Evolutionary conservation across 495 filamentous ascomycete species (phyloP), one percentile per base, ranked within the genome.

Genomic region (Podospora tetraspora): DNA sequence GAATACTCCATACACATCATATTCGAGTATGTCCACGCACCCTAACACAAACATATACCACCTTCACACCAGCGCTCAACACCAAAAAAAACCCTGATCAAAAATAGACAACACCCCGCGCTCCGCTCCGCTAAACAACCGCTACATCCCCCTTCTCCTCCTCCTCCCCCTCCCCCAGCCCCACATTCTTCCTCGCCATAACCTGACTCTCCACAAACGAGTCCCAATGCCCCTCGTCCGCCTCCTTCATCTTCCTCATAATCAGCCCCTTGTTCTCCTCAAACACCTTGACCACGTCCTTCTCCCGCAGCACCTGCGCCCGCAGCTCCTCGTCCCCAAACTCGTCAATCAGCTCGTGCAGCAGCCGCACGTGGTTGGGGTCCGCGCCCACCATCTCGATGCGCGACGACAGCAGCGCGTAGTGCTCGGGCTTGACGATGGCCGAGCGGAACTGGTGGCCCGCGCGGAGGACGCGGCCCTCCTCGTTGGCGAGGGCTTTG

Each of bases 391-490:
- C 75, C 66, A 87, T 80, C 37, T 81, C 75, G 3, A 79, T 68
- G 25, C 78, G 75, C 0, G 74, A 75, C 9, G 76, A 79, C 11
- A 86, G 77, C 11, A 79, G 68, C 22, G 81, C 70, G 59, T 79
- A 79, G 61, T 85, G 75, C 61, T 85, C 82, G 10, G 78, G 77
- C 66, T 79, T 81, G 63, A 82, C 74, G 34, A 82, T 76, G 52
- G 74, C 91, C 2, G 88, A 86, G 22, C 92, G 88, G 67, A 97
- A 84, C 69, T 90, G 86, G 74, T 96, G 92, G 19, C 92, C 92
- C 12, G 93, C 86, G 24, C 93, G 90, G 72, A 96, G 91, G 68
- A 94, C 87, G 52, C 89, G 91, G 59, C 91, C 95, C 84, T 99
- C 95, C 79, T 99, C 95, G 59, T 92, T 85, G 12, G 90, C 88